These are phyloP conservation scores for Hyaloscypha hepaticicola DNA, from an alignment of 495 filamentous ascomycete genomes.

Conservation along the genomic window DNA sequence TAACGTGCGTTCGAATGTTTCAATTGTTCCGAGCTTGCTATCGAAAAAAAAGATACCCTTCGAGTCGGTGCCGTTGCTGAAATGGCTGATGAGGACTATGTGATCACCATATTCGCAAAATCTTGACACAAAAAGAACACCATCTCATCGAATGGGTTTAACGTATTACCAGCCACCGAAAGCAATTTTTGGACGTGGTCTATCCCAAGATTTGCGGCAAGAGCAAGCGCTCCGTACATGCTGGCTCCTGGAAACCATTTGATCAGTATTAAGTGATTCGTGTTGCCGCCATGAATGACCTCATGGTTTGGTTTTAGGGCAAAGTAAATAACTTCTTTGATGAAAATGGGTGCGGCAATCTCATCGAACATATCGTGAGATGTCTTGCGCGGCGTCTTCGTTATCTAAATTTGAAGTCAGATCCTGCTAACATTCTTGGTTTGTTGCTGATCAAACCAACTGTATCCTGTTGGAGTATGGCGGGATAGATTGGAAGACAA, in stretches of 20 bases:
- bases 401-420: constrained; percentile 5
- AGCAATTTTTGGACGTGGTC: constrained; percentile 1
- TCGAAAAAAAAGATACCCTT: background rate
- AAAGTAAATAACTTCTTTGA: constrained; percentile 3
- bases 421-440: background rate
- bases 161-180: constrained; percentile 10
- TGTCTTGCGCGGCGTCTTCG: background rate
- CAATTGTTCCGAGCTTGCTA: background rate
- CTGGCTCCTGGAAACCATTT: constrained; percentile 7
- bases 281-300: background rate
- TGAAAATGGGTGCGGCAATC: background rate
- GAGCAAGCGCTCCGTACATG: constrained; percentile 8
- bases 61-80: background rate
- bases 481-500: background rate
- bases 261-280: background rate
- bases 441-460: background rate
- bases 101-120: background rate
- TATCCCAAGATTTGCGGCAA: constrained; percentile 10
- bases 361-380: background rate
- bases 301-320: background rate
- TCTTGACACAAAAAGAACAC: constrained; percentile 1
- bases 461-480: background rate
- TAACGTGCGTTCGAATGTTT: background rate
- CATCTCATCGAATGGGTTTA: constrained; percentile 3
- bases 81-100: background rate